phyloP scores from a whole-genome alignment of 352 stramenopile species.

The Aphanomyces stellatus region DNA sequence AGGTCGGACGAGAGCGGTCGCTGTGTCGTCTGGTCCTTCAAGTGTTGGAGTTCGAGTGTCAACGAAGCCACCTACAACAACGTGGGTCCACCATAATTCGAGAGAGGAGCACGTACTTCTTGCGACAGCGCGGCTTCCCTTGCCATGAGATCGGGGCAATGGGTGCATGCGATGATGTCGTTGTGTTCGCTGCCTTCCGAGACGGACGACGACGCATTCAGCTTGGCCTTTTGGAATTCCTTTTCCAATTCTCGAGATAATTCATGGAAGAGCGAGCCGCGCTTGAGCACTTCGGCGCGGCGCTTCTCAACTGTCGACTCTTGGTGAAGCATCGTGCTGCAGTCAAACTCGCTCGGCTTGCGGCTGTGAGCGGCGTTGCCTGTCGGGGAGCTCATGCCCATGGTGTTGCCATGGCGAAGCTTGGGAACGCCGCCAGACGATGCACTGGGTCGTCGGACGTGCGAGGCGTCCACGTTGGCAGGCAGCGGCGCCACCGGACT shows the following conservation, averaged over 20 bases:
- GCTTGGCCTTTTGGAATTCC: constrained; percentile 11
- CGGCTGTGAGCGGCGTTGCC: background rate
- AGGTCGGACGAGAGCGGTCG: background rate
- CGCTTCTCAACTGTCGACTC: constrained; percentile 6
- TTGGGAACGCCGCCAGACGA: background rate
- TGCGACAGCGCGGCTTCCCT: constrained; percentile 4
- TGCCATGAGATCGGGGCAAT: constrained; percentile 1
- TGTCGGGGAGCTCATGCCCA: too few species aligned
- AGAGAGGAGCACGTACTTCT: background rate
- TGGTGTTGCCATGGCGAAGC: background rate
- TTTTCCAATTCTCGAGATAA: background rate
- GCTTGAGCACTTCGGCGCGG: constrained; percentile 6
- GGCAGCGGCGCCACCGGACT: background rate
- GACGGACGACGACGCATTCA: background rate
- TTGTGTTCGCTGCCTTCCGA: too few species aligned
- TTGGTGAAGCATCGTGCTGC: constrained; percentile 5
- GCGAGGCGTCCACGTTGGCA: background rate
- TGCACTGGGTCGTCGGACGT: background rate
- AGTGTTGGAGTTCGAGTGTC: constrained; percentile 12
- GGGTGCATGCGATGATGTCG: background rate
- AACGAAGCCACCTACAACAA: background rate
- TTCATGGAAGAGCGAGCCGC: constrained; percentile 11
- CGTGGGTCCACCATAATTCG: background rate
- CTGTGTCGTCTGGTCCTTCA: too few species aligned
- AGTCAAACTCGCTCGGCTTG: constrained; percentile 4